Evolutionary conservation across 23 red algal genomes (phyloP).

Genomic region (Gracilaria gracilis): DNA sequence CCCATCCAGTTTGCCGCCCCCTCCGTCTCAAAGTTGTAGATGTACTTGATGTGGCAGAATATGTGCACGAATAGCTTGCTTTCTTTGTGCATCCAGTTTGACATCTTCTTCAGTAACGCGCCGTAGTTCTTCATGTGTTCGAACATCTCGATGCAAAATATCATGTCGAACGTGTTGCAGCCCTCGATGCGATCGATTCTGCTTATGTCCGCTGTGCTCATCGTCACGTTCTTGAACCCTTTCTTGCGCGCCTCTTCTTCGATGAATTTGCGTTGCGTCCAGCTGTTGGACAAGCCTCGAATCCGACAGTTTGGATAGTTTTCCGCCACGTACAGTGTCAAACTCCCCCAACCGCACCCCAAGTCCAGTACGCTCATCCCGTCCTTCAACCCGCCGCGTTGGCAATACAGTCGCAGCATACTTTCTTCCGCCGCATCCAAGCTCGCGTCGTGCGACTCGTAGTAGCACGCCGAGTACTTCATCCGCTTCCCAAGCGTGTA

Average conservation of each 20-base stretch:
- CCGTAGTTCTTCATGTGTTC: constrained; percentile 99
- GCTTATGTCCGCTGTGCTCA: constrained; percentile 83
- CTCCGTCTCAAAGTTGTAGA: constrained; percentile 95
- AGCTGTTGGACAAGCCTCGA: constrained; percentile 85
- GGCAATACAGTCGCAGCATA: constrained; percentile 83
- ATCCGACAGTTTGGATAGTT: constrained; percentile 84
- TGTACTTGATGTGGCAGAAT: constrained; percentile 87
- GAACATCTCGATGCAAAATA: constrained; percentile 96
- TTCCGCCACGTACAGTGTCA: constrained; percentile 90
- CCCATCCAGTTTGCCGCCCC: constrained; percentile 97
- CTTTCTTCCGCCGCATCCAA: constrained; percentile 85
- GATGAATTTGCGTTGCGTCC: constrained; percentile 91
- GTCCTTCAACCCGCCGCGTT: constrained; percentile 85
- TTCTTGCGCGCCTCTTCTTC: constrained; percentile 57
- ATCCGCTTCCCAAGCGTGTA: constrained; percentile 80
- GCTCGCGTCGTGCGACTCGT: constrained; percentile 48
- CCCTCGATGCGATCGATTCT: constrained; percentile 34
- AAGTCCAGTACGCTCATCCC: constrained; percentile 93
- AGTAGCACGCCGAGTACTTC: constrained; percentile 96
- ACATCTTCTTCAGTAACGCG: constrained; percentile 77
- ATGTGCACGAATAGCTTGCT: constrained; percentile 89
- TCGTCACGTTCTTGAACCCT: constrained; percentile 76
- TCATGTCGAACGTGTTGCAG: constrained; percentile 71
- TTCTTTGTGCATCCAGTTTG: constrained; percentile 80
- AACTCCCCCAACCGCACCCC: constrained; percentile 97